Percentiles rank a stretch among this genome's conserved stretches.
phyloP scores from a whole-genome alignment of 495 filamentous ascomycete species.

The Hyaloscypha variabilis region DNA sequence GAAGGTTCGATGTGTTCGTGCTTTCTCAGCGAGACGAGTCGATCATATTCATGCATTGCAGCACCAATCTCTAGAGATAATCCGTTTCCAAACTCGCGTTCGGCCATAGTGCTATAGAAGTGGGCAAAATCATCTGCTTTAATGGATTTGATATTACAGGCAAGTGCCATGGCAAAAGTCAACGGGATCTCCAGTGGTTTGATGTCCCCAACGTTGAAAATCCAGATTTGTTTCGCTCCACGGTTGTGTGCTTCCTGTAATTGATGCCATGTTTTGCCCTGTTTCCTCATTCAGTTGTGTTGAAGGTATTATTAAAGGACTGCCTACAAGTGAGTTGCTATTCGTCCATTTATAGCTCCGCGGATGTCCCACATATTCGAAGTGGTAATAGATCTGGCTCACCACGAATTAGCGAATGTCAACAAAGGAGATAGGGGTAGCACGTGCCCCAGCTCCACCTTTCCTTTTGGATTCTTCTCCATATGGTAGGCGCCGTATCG shows the following conservation, averaged over 20 bases:
- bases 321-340: slow-evolving; percentile 61
- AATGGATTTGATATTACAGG: slow-evolving; percentile 61
- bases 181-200: slow-evolving; percentile 70
- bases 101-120: slow-evolving; percentile 57
- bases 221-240: slow-evolving; percentile 69
- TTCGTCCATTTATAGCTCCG: slow-evolving; percentile 73
- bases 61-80: slow-evolving; percentile 50
- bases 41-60: slow-evolving; percentile 61
- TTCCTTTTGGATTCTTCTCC: slow-evolving; percentile 56
- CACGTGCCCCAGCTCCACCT: slow-evolving; percentile 64
- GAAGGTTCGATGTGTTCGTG: slow-evolving; percentile 66
- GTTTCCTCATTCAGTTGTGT: neutral
- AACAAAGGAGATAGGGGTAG: slow-evolving; percentile 7
- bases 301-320: neutral
- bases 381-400: slow-evolving; percentile 61
- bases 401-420: neutral
- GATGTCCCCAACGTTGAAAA: slow-evolving; percentile 75
- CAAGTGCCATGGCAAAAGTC: slow-evolving; percentile 64
- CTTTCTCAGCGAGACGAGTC: slow-evolving; percentile 63
- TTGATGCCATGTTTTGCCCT: slow-evolving; percentile 33
- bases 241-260: slow-evolving; percentile 62
- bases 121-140: slow-evolving; percentile 48
- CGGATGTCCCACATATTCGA: slow-evolving; percentile 69
- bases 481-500: slow-evolving; percentile 66
- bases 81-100: slow-evolving; percentile 59